Evolutionary conservation across 352 stramenopile species (phyloP), one percentile per base, ranked within the genome.

Genomic region (Hyaloperonospora brassicae): DNA sequence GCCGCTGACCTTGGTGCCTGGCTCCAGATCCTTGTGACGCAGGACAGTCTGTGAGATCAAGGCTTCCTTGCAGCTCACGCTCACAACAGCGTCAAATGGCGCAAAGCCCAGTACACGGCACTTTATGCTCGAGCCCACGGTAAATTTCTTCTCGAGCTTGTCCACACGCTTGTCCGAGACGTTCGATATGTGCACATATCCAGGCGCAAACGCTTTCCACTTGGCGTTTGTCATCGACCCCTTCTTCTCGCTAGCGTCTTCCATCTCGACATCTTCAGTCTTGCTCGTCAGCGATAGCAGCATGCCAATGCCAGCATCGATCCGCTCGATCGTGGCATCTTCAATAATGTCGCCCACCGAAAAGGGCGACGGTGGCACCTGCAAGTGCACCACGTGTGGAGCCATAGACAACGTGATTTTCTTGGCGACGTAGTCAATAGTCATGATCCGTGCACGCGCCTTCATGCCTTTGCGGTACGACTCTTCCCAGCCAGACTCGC

Each of bases 171-270:
- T 70, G 65, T 96, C 86, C 10, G 74, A 70, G 11, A 70, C 74
- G 55, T 93, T 92, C 39, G 86, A 96, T 39, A 96, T 95, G 68
- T 96, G 86, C 50, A 93, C 83, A 61, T 92, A 96, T 47, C 68
- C 86, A 5, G 84, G 79, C 31, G 71, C 65, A 55, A 92, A 93
- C 5, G 75, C 68, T 67, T 89, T 87, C 82, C 82, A 93, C 48
- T 75, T 86, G 46, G 59, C 69, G 25, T 88, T 81, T 31, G 52
- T 76, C 2, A 47, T 63, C 1, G 21, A 30, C 12, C 55, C 50
- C 24, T 64, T 66, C 45, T 67, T 69, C 22, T 61, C 64, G 17
- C 46, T 64, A 22, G 39, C 54, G 23, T 72, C 66, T 36, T 85
- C 77, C 78, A 86, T 85, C 14, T 68, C 58, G 17, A 76, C 70